phyloP scores from a whole-genome alignment of 176 grass and related monocot genomes.

The Guadua angustifolia region DNA sequence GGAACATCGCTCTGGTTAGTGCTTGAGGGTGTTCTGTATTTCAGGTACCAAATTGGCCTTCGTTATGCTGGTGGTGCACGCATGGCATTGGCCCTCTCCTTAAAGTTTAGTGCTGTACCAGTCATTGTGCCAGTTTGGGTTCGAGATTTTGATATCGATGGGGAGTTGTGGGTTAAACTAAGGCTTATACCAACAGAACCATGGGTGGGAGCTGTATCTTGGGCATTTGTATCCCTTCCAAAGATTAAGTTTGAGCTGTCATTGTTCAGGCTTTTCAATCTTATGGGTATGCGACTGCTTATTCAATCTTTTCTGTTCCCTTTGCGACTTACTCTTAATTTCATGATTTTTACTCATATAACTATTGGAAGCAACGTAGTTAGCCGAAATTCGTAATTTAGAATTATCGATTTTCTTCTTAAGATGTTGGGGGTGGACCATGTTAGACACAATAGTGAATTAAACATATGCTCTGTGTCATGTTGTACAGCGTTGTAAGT shows the following conservation, averaged over 20 bases:
- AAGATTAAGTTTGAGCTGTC: slow-evolving; percentile 93
- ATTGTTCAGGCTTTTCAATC: slow-evolving; percentile 84
- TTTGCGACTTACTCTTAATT: background rate
- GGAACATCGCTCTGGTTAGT: background rate
- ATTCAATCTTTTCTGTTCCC: background rate
- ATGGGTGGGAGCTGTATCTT: slow-evolving; percentile 91
- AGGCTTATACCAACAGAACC: slow-evolving; percentile 89
- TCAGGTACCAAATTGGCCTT: slow-evolving; percentile 95
- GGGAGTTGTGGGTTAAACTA: slow-evolving; percentile 94
- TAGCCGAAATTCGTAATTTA: background rate
- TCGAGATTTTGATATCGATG: slow-evolving; percentile 95
- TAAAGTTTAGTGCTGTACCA: slow-evolving; percentile 78
- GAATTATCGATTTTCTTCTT: background rate
- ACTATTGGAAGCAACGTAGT: background rate
- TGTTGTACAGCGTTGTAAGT: background rate
- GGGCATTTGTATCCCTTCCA: slow-evolving; percentile 96
- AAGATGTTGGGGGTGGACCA: background rate
- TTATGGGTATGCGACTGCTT: slow-evolving; percentile 69
- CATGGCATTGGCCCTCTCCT: slow-evolving; percentile 80
- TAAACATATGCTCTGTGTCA: background rate
- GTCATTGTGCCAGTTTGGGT: slow-evolving; percentile 82
- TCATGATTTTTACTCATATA: background rate
- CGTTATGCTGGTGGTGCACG: slow-evolving; percentile 90
- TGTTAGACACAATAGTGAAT: background rate
- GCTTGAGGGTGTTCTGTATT: background rate